Evolutionary conservation across 768 basidiomycete genomes (phyloP).

Genomic region (Boletales sp.): DNA sequence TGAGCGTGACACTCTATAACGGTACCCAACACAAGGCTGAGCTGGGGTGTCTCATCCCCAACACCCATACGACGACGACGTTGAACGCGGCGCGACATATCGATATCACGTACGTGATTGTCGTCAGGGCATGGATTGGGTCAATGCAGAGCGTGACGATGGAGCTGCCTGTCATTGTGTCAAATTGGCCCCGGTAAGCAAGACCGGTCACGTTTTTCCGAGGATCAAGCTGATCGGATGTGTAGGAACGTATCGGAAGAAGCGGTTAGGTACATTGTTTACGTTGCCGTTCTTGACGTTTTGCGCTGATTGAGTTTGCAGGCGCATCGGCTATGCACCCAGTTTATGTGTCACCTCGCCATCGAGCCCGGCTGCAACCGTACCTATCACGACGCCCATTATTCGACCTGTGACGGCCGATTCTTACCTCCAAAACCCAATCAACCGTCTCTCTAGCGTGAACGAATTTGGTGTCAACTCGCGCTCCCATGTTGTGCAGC

Average conservation of each 20-base stretch:
- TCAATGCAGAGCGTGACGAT: conserved; percentile 59
- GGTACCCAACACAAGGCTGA: conserved; percentile 72
- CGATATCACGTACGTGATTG: conserved; percentile 77
- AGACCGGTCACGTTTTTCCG: not conserved
- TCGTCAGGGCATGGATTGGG: conserved; percentile 75
- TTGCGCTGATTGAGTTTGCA: conserved; percentile 15
- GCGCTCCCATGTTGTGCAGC: conserved; percentile 8
- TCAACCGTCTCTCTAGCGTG: conserved; percentile 4
- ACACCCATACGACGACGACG: conserved; percentile 75
- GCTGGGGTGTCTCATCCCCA: conserved; percentile 63
- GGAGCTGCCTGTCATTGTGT: conserved; percentile 77
- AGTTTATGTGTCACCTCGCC: conserved; percentile 34
- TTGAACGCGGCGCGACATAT: conserved; percentile 80
- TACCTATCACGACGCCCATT: conserved; percentile 23
- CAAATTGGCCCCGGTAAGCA: conserved; percentile 80
- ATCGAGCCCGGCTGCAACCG: conserved; percentile 27
- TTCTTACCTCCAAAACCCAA: conserved; percentile 9
- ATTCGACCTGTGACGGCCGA: conserved; percentile 22
- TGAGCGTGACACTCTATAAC: conserved; percentile 71
- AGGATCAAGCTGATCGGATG: not conserved
- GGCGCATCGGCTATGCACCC: conserved; percentile 49
- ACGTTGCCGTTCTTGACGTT: not conserved
- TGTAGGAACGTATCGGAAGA: conserved; percentile 68
- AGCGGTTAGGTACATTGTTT: conserved; percentile 48
- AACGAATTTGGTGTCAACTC: conserved; percentile 6